Base-by-base conservation (phyloP, 208 protist genomes). In the Wallacemonas sp. region DNA sequence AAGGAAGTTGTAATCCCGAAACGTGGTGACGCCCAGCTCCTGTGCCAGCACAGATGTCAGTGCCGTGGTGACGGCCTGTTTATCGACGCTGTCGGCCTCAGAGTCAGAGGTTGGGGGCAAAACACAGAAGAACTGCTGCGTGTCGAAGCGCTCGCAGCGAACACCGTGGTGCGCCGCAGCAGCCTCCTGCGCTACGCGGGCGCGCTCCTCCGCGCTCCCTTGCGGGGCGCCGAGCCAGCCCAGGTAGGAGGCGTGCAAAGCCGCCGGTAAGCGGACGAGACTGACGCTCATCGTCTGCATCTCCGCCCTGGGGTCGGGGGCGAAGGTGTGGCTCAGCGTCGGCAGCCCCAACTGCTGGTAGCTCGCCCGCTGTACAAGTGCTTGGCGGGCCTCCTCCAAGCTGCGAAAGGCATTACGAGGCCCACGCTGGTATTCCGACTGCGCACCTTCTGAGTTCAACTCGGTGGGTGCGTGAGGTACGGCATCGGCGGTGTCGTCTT, bases 261-360 rank as follows among this genome's bases (percentile, higher is more conserved):
- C n/a, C 2, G 70, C 47, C 33, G 72, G 77, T 11, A 78, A 60
- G 41, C 69, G 72, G 38, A 94, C 81, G 44, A 94, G 69, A 26
- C 79, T 86, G 19, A 92, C 47, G 0, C 67, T 77, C 21, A 81
- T 38, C 70, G 88, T 74, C n/a, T 77, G 56, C 26, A 83, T 58
- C 46, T 91, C 80, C 51, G 74, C 72, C 5, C 58, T 69, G 34
- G 79, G 59, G 54, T 90, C 72, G 19, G 77, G 67, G 3, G 70
- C 46, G 54, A 85, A 84, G 1, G 73, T 76, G 55, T 90, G 82
- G 31, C 77, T 61, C 45, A 90, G 70, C 1, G 80, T 73, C n/a
- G 68, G 65, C 26, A 94, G 64, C 5, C 84, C 84, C 21, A 90
- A 69, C 70, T 91, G 88, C 61, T 94, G 80, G 22, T 73, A 44